phyloP scores from a whole-genome alignment of 2,329 filamentous ascomycete species.

The Alternaria triticina region DNA sequence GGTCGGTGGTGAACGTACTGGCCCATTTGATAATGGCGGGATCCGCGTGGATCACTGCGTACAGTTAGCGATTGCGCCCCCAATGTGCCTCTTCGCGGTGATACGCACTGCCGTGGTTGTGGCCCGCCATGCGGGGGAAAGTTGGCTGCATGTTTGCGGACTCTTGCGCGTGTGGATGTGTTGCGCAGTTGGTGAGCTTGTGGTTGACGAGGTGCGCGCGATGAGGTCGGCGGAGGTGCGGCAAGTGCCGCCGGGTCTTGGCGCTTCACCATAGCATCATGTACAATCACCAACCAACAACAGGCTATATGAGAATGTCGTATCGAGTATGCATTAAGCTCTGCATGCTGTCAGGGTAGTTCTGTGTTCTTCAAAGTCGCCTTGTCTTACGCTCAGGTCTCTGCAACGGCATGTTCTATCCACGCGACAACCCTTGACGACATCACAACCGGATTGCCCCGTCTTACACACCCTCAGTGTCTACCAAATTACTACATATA shows the following conservation, averaged over 20 bases:
- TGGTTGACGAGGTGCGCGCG: slow-evolving; percentile 16
- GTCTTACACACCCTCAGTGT: not conserved
- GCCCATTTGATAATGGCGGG: slow-evolving; percentile 64
- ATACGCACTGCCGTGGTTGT: slow-evolving; percentile 32
- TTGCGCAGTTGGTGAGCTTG: slow-evolving; percentile 17
- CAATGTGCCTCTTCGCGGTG: not conserved
- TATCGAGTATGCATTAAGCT: no score
- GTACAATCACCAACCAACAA: not conserved
- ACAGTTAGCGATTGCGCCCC: slow-evolving; percentile 33
- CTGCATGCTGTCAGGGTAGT: not conserved
- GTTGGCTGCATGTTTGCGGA: slow-evolving; percentile 16
- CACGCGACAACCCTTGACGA: not conserved
- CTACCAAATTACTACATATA: not conserved
- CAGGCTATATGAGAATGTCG: not conserved
- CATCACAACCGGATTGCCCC: not conserved
- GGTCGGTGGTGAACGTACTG: slow-evolving; percentile 54
- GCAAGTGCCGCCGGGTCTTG: slow-evolving; percentile 26
- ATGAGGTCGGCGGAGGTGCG: slow-evolving; percentile 19
- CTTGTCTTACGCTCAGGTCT: not conserved
- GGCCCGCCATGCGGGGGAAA: slow-evolving; percentile 37
- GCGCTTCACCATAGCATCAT: slow-evolving; percentile 1
- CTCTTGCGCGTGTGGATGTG: slow-evolving; percentile 16
- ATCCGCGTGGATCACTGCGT: slow-evolving; percentile 58
- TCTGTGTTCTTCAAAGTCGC: not conserved
- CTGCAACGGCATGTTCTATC: no score